phyloP scores from a whole-genome alignment of 2,329 filamentous ascomycete genomes.

The Lecanosticta acicola region DNA sequence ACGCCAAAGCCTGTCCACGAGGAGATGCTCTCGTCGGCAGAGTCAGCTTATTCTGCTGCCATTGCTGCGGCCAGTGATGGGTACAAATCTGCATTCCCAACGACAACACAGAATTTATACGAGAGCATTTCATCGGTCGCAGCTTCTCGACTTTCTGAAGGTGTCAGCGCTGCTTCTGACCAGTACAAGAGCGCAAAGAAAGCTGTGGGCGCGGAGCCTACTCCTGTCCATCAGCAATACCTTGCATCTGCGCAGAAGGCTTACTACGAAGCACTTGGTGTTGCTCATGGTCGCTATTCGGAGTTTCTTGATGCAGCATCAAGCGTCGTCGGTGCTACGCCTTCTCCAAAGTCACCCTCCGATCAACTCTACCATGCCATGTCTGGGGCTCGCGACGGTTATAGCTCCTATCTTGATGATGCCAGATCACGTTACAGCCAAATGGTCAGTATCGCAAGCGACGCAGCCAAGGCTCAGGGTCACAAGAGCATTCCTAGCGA shows the following conservation, averaged over 20 bases:
- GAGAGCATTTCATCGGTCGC: conserved; percentile 61
- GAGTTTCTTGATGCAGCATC: conserved; percentile 69
- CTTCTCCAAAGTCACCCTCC: conserved; percentile 56
- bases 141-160: conserved; percentile 62
- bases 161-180: conserved; percentile 62
- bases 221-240: conserved; percentile 49
- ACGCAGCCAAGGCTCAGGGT: conserved; percentile 10
- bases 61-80: conserved; percentile 57
- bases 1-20: conserved; percentile 64
- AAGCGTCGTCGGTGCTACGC: conserved; percentile 63
- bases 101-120: conserved; percentile 34
- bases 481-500: conserved; percentile 24
- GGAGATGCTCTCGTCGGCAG: conserved; percentile 63
- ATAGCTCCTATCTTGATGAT: conserved; percentile 30
- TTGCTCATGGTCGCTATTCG: conserved; percentile 73
- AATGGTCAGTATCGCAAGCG: conserved; percentile 18
- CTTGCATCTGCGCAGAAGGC: conserved; percentile 58
- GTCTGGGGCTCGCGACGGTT: conserved; percentile 48
- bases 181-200: conserved; percentile 66
- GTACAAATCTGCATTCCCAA: conserved; percentile 47
- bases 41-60: conserved; percentile 62
- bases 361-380: conserved; percentile 53
- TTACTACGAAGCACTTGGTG: conserved; percentile 72
- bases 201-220: conserved; percentile 59
- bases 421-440: conserved; percentile 28